phyloP scores from a whole-genome alignment of 1,139 yeast genomes.

The Kluyveromyces sp. region DNA sequence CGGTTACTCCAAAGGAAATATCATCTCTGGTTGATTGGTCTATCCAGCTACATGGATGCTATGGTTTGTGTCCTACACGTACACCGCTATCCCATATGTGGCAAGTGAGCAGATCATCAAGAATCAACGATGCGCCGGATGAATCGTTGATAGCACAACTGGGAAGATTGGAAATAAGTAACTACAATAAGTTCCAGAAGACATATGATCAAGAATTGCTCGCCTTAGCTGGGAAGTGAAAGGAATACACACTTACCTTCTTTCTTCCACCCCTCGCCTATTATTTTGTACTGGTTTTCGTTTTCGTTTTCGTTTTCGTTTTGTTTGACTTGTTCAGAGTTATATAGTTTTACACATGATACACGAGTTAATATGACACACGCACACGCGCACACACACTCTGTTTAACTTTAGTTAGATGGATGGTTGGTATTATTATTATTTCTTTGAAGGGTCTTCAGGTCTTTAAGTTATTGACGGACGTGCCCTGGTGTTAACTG shows the following conservation, averaged over 20 bases:
- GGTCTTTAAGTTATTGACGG: no score
- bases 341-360: no score
- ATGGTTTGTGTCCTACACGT: slow-evolving; percentile 56
- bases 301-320: no score
- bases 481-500: no score
- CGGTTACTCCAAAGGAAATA: slow-evolving; percentile 55
- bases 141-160: slow-evolving; percentile 62
- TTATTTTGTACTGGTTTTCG: no score
- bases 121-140: slow-evolving; percentile 73
- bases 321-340: no score
- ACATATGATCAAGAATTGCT: slow-evolving; percentile 7
- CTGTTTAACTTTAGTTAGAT: no score
- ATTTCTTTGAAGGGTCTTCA: no score
- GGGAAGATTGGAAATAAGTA: slow-evolving; percentile 24
- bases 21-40: slow-evolving; percentile 55
- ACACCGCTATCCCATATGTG: slow-evolving; percentile 53
- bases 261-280: no score
- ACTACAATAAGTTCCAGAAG: slow-evolving; percentile 6
- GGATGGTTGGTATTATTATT: no score
- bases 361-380: no score
- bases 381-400: no score
- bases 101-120: slow-evolving; percentile 49
- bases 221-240: slow-evolving; percentile 1
- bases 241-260: not conserved
- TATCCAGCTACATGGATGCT: slow-evolving; percentile 63